These are phyloP conservation scores for Cinnamomum micranthum DNA, from an alignment of 164 flowering plant genomes.

Conservation along the genomic window DNA sequence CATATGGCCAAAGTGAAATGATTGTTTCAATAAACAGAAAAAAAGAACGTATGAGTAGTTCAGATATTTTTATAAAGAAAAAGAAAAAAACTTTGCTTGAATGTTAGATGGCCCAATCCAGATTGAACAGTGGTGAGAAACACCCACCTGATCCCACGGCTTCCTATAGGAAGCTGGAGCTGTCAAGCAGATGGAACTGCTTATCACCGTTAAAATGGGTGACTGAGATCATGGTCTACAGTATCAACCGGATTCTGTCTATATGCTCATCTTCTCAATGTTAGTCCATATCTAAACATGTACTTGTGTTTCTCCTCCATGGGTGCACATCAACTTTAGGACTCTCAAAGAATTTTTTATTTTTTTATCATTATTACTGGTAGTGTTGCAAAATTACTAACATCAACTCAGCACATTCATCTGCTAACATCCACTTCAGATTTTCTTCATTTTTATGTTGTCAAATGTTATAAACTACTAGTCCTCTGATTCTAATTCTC, in stretches of 20 bases:
- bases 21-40: too few species aligned
- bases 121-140: neutral
- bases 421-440: too few species aligned
- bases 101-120: neutral
- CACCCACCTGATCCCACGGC: neutral
- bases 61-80: too few species aligned
- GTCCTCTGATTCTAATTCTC: too few species aligned
- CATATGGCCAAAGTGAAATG: too few species aligned
- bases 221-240: neutral
- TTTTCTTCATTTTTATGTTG: too few species aligned
- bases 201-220: neutral
- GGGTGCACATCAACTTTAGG: slow-evolving; percentile 61
- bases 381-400: too few species aligned
- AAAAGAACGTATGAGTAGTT: too few species aligned
- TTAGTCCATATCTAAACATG: neutral
- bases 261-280: neutral
- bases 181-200: neutral
- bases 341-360: too few species aligned
- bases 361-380: too few species aligned
- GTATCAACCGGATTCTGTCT: neutral
- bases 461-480: too few species aligned
- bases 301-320: neutral
- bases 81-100: neutral
- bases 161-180: neutral
- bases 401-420: too few species aligned